Evolutionary conservation across 1,139 yeast species (phyloP), one percentile per base, ranked within the genome.

Genomic region (Zhuliangozyma blackwelliae): DNA sequence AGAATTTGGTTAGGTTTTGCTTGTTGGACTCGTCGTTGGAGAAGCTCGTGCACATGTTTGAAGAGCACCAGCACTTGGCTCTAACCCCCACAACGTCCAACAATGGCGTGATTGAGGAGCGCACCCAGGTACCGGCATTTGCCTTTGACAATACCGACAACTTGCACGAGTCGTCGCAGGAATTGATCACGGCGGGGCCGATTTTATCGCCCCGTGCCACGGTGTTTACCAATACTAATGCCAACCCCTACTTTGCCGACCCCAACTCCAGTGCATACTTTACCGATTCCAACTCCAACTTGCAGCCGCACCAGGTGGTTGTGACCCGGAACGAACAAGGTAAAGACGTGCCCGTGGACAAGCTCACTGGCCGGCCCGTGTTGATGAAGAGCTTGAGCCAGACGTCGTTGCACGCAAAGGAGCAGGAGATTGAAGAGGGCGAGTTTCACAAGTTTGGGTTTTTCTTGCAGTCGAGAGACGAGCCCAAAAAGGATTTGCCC

Each of bases 341-440:
- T 27, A 63, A 59, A 33, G 62, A 61, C 35, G 67, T 72, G 7
- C 80, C 88, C 1, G 68, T 83, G 41, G 92, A 83, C 60, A 70
- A 77, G 38, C 63, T 72, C 25, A 83, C 92, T 0, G 94, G 94
- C 31, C 65, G 82, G 44, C 87, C 90, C 1, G 79, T 83, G 16
- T 61, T 82, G 41, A 71, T 79, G 61, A 70, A 81, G 49, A 75
- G 80, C 3, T 64, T 77, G 5, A 80, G 88, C 2, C 83, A 77
- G 45, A 79, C 87, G 0, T 79, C 86, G 1, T 52, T 76, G 6
- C 79, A 79, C 47, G 84, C 89, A 16, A 83, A 79, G 54, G 78
- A 75, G 46, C 88, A 83, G 55, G 96, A 88, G 51, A 79, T 81
- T 45, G 97, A 89, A 58, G 97, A 89, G 66, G 97, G 96, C 47